These are phyloP conservation scores for Crataegus laevigata DNA, from an alignment of 306 rosid genomes.

Conservation along the genomic window DNA sequence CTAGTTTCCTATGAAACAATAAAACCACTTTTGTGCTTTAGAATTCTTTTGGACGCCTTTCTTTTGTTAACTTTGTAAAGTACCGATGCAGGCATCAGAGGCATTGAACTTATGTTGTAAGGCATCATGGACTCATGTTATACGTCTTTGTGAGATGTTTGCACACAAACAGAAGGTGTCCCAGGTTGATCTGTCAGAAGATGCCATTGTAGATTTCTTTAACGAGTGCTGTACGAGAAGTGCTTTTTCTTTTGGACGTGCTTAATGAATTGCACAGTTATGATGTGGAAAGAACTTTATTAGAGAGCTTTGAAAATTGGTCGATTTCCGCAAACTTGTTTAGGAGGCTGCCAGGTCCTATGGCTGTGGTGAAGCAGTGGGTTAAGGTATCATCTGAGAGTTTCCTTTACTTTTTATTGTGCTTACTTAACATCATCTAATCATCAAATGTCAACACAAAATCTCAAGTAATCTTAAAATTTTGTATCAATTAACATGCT, in stretches of 20 bases:
- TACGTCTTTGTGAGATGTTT: slow-evolving; percentile 30
- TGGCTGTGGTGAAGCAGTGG: slow-evolving; percentile 76
- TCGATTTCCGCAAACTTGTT: slow-evolving; percentile 36
- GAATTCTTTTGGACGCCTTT: neutral
- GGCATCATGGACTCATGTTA: slow-evolving; percentile 67
- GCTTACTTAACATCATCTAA: neutral
- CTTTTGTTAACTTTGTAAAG: neutral
- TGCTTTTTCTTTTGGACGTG: slow-evolving; percentile 60
- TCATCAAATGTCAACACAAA: too few species aligned
- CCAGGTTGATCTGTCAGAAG: slow-evolving; percentile 34
- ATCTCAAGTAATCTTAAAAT: neutral
- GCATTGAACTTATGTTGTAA: slow-evolving; percentile 60
- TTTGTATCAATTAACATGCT: neutral
- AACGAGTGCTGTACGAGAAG: slow-evolving; percentile 47
- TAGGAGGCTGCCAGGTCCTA: slow-evolving; percentile 53
- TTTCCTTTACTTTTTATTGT: neutral
- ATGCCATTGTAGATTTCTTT: slow-evolving; percentile 36
- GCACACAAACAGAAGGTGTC: slow-evolving; percentile 12
- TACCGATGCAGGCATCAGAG: slow-evolving; percentile 57
- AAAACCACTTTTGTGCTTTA: neutral
- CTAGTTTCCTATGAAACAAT: neutral
- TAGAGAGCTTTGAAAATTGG: slow-evolving; percentile 57
- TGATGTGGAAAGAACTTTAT: slow-evolving; percentile 34
- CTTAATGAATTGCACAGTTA: slow-evolving; percentile 42
- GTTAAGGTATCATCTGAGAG: slow-evolving; percentile 64